Percentiles rank a stretch among this genome's conserved stretches.
Conservation (phyloP, 176 grass and related monocot genomes). For the Microstegium vimineum region DNA sequence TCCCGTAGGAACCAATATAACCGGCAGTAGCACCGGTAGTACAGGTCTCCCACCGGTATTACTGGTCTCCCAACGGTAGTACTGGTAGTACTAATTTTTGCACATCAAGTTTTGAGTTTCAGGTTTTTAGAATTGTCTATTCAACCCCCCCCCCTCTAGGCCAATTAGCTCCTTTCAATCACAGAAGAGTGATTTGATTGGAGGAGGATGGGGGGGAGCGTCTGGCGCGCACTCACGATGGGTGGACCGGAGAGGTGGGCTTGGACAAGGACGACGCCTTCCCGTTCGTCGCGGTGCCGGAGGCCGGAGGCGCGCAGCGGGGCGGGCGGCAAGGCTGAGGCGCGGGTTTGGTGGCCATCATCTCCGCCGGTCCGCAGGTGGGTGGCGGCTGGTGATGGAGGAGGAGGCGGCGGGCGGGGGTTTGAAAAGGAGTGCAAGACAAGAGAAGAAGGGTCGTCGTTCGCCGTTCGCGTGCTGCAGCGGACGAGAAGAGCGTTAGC, state of each 20-base stretch:
- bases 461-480: too few species aligned
- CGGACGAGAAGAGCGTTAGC: too few species aligned
- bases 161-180: neutral
- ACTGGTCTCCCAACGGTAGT: too few species aligned
- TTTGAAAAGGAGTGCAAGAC: neutral
- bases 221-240: conserved; percentile 33
- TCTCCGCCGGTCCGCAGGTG: neutral
- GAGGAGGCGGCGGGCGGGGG: neutral
- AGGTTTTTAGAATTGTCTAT: too few species aligned
- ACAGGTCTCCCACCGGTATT: too few species aligned
- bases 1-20: too few species aligned
- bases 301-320: neutral
- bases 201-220: neutral
- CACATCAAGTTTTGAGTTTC: too few species aligned
- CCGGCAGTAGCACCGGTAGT: too few species aligned
- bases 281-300: neutral
- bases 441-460: too few species aligned
- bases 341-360: neutral
- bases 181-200: neutral
- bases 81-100: too few species aligned
- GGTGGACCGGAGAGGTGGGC: conserved; percentile 24
- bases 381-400: neutral
- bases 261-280: conserved; percentile 19
- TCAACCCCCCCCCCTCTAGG: too few species aligned
- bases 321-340: neutral